phyloP scores from a whole-genome alignment of 106 monocot species.

The Posidonia australis region DNA sequence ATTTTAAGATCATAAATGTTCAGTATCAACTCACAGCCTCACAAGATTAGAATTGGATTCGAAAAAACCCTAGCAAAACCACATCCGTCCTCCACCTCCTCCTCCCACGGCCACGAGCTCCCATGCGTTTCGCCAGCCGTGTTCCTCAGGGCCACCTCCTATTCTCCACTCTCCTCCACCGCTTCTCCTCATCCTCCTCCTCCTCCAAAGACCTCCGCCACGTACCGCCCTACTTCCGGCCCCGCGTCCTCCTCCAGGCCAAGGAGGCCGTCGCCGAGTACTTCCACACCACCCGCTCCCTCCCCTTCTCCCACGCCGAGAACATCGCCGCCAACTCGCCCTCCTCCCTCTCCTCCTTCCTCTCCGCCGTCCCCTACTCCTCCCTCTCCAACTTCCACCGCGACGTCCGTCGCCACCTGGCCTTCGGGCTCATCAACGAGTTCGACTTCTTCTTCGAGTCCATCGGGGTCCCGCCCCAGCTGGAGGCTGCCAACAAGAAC shows the following conservation, averaged over 20 bases:
- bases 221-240: slow-evolving; percentile 33
- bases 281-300: slow-evolving; percentile 64
- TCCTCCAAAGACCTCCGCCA: slow-evolving; percentile 25
- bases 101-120: too few relatives aligned
- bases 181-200: not conserved
- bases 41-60: too few relatives aligned
- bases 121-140: too few relatives aligned
- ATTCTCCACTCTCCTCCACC: not conserved
- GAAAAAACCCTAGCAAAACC: too few relatives aligned
- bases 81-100: too few relatives aligned
- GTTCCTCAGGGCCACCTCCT: too few relatives aligned
- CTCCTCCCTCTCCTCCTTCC: slow-evolving; percentile 34
- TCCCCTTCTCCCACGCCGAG: slow-evolving; percentile 63
- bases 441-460: slow-evolving; percentile 81
- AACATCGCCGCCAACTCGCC: slow-evolving; percentile 64
- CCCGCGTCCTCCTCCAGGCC: slow-evolving; percentile 35
- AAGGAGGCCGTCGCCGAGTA: slow-evolving; percentile 55
- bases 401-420: slow-evolving; percentile 46
- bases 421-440: slow-evolving; percentile 68
- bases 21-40: too few relatives aligned
- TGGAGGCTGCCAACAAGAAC: not conserved
- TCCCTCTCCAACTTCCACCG: slow-evolving; percentile 24
- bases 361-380: slow-evolving; percentile 36
- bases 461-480: slow-evolving; percentile 41
- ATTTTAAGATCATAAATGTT: too few relatives aligned